Percentiles rank a stretch among this genome's conserved stretches.
phyloP scores from a whole-genome alignment of 345 rosid species.

The Barbarea vulgaris region DNA sequence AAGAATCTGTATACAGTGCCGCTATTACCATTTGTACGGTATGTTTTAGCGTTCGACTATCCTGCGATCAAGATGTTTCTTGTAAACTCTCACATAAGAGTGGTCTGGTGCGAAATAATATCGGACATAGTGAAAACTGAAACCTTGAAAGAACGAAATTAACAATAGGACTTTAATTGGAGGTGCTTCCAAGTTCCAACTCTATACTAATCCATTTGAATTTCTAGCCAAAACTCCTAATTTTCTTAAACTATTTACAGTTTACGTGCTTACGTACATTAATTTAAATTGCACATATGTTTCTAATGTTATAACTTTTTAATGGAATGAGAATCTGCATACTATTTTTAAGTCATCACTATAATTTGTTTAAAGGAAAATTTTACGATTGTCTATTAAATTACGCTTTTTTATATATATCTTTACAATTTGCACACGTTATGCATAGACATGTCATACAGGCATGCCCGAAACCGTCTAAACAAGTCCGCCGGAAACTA shows the following conservation, averaged over 20 bases:
- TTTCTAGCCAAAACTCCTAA: not conserved
- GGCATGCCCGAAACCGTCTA: too few relatives aligned
- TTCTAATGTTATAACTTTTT: not conserved
- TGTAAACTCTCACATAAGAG: not conserved
- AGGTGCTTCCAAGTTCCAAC: not conserved
- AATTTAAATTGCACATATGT: not conserved
- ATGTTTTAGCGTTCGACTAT: not conserved
- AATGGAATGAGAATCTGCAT: not conserved
- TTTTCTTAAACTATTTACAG: not conserved
- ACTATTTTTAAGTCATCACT: not conserved
- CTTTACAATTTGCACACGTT: not conserved
- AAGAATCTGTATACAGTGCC: slow-evolving; percentile 4
- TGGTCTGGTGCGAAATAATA: not conserved
- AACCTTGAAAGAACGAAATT: not conserved
- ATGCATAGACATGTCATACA: too few relatives aligned
- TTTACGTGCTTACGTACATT: not conserved
- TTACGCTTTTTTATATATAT: not conserved
- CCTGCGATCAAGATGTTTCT: not conserved
- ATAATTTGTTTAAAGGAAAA: not conserved
- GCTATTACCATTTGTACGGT: slow-evolving; percentile 31
- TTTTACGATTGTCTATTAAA: not conserved
- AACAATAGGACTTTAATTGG: not conserved
- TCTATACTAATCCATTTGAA: not conserved
- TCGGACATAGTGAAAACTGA: not conserved
- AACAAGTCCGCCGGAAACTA: too few relatives aligned